Base-by-base conservation (phyloP, 2,329 filamentous ascomycete genomes). In the Aspergillus ibericus region DNA sequence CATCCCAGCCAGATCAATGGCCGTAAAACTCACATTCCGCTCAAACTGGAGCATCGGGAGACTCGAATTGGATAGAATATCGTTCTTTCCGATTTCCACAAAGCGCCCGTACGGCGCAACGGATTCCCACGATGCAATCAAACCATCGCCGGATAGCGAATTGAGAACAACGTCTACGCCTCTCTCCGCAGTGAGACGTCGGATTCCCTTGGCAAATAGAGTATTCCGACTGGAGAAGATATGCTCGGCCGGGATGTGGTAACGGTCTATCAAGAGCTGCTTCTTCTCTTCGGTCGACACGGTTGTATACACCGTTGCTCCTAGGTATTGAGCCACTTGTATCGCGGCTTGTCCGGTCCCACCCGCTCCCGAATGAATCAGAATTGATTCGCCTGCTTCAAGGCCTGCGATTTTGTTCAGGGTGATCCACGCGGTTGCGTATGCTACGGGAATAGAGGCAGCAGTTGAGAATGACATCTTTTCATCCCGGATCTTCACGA, bases 301-400 rank as follows among this genome's bases (percentile, higher is more conserved):
- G 1, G 68, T 71, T 13, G 63, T 61, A 16, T 67, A 71, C 3
- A 70, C 55, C 2, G 64, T 62, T 1, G 69, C 67, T 7, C 63
- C 63, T 4, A 64, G 58, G 32, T 64, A 57, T 49, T 68, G 66
- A 0, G 69, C 68, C 1, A 72, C 38, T 57, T 67, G 66, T 34
- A 72, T 70, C 1, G 66, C 67, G 4, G 68, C 64, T 49, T 72
- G 69, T 15, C 69, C 69, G 1, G 68, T 66, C 55, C 68, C 68
- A 25, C 69, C 67, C 4, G 69, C 69, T 27, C 63, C 68, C 3
- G 68, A 65, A 34, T 72, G 69, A 13, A 72, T 68, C 2, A 72
- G 56, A 20, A 70, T 46, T 2, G 59, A 49, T 27, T 72, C 68
- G 2, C 59, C 63, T 2, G 50, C 13, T 50, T 64, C 59, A 0